Evolutionary conservation across 2,329 filamentous ascomycete genomes (phyloP), one percentile per base, ranked within the genome.

Genomic region (Cytospora chrysosperma): DNA sequence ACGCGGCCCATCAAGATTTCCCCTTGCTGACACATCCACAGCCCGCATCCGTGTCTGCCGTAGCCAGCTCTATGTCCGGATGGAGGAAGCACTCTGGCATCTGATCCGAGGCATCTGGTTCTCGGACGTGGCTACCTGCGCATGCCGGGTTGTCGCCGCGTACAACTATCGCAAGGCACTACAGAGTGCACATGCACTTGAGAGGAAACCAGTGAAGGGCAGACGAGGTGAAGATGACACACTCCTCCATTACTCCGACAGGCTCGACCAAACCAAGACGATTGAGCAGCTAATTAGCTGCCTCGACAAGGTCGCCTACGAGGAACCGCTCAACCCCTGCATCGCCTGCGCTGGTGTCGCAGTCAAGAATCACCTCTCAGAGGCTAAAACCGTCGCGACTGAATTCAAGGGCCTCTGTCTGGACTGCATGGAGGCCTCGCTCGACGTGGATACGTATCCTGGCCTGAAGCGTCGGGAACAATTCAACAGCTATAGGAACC

Each of bases 161-260:
- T 59, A 59, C 56, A 59, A 59, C 28, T 59, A 59, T 28, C 56
- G 50, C 30, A 24, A 37, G 15, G 56, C 30, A 8, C 47, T 59
- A 10, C 3, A 28, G 10, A 8, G 21, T 8, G 56, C 56, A 13
- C 21, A 4, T 3, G 56, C 37, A 4, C 21, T 59, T 28, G 19
- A n/a, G 19, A 19, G n/a, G 37, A 43, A 43, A n/a, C 28, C 28
- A 30, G 9, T 32, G 30, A 32, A 32, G 32, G 32, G 32, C 3
- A 34, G 32, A 34, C 32, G 12, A 34, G 32, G 32, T 13, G 32
- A 15, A 15, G 32, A 34, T 10, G 32, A 34, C 32, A 34, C 3
- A n/a, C n/a, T n/a, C 17, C n/a, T n/a, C 37, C 37, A 6, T 4
- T 59, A 49, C 47, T 32, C 47, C 21, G 56, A 59, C 37, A 43